Evolutionary conservation across 176 grass and related monocot species (phyloP).

Genomic region (Carex parvula): DNA sequence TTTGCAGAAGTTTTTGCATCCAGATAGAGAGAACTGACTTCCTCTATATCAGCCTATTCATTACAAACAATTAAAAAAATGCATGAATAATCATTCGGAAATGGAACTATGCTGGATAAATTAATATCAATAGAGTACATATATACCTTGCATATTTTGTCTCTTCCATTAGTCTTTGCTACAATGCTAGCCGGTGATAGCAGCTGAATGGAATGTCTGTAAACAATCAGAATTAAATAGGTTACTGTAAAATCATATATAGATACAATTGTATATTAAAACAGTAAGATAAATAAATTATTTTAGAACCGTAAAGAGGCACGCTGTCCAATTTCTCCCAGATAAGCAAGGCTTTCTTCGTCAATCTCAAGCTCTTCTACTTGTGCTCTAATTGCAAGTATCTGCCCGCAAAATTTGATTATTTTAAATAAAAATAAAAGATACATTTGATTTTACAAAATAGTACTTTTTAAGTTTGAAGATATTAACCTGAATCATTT

Average conservation of each 20-base stretch:
- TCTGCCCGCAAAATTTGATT: conserved; percentile 34
- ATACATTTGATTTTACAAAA: conserved; percentile 26
- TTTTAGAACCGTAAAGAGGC: conserved; percentile 72
- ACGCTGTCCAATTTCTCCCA: conserved; percentile 84
- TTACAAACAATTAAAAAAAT: conserved; percentile 19
- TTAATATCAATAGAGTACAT: not conserved
- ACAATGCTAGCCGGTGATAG: conserved; percentile 78
- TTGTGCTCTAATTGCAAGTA: conserved; percentile 89
- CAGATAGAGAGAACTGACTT: conserved; percentile 63
- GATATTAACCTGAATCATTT: conserved; percentile 84
- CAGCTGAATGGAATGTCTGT: conserved; percentile 85
- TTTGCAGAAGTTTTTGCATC: conserved; percentile 76
- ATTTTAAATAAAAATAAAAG: conserved; percentile 22
- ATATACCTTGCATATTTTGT: conserved; percentile 88
- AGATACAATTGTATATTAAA: not conserved
- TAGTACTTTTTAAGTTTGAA: conserved; percentile 17
- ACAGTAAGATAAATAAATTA: not conserved
- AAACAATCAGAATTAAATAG: not conserved
- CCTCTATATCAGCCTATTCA: conserved; percentile 71
- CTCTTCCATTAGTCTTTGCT: conserved; percentile 74
- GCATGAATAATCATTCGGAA: not conserved
- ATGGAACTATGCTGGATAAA: not conserved
- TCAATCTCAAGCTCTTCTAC: conserved; percentile 93
- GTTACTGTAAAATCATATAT: not conserved
- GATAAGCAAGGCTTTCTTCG: conserved; percentile 87